phyloP scores from a whole-genome alignment of 768 basidiomycete species.

The Serendipita indica region DNA sequence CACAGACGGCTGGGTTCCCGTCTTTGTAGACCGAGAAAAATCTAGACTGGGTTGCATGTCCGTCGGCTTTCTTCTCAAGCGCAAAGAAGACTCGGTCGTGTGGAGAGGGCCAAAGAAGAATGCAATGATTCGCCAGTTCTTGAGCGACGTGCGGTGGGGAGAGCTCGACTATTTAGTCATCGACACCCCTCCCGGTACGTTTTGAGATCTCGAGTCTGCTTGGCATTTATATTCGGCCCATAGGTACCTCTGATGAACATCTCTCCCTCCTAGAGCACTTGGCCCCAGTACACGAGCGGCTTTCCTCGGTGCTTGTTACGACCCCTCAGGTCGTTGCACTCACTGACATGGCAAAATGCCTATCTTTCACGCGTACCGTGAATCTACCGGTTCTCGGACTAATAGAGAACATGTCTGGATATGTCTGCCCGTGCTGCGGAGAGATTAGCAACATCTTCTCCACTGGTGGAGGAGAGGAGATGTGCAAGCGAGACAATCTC shows the following conservation, averaged over 20 bases:
- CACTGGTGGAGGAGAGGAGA: constrained; percentile 77
- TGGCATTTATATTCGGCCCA: neutral
- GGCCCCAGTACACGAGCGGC: constrained; percentile 54
- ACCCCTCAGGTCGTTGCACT: constrained; percentile 96
- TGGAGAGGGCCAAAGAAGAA: constrained; percentile 99
- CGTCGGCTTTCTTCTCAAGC: constrained; percentile 86
- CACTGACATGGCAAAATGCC: constrained; percentile 88
- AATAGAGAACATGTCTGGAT: constrained; percentile 98
- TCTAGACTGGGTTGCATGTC: constrained; percentile 86
- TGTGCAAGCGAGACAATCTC: constrained; percentile 63
- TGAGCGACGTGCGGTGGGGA: constrained; percentile 91
- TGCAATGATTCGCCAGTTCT: constrained; percentile 92
- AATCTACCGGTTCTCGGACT: constrained; percentile 77
- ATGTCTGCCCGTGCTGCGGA: constrained; percentile 93
- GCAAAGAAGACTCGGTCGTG: constrained; percentile 82
- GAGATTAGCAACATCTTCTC: constrained; percentile 93
- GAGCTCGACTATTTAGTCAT: constrained; percentile 84
- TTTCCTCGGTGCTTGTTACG: constrained; percentile 84
- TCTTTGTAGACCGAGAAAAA: constrained; percentile 72
- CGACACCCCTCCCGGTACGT: constrained; percentile 89
- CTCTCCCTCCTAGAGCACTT: constrained; percentile 89
- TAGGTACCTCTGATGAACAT: constrained; percentile 98
- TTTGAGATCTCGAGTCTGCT: neutral
- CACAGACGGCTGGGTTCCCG: constrained; percentile 94
- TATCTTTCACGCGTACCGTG: constrained; percentile 86